Evolutionary conservation across 371 early-diverging fungal genomes (phyloP), one percentile per base, ranked within the genome.

Genomic region (Mucor lusitanicus): DNA sequence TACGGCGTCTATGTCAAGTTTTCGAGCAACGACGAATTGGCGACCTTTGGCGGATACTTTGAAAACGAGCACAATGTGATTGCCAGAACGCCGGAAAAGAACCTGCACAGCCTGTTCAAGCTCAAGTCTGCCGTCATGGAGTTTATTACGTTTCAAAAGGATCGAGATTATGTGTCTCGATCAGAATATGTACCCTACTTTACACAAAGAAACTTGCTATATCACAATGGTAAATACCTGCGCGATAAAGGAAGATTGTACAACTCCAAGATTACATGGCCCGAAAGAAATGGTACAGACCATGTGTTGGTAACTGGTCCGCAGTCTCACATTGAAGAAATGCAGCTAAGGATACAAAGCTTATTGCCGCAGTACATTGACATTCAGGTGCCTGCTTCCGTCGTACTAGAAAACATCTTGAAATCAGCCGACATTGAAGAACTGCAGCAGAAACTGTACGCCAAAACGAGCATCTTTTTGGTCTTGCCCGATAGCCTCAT

Each of bases 1-100:
- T 94, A 90, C 69, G 96, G 95, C 27, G 97, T 97, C 3, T 96
- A 95, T 67, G 95, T 97, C 61, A 97, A 96, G 73, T 96, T 96
- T 72, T 89, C 90, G 33, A 94, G 91, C 64, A 86, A 90, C 1
- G 93, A 93, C 44, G 95, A 95, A 71, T 88, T 87, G 64, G 87
- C 88, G 13, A 78, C 83, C 6, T 73, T 91, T 17, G 93, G 93
- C 30, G 95, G 94, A 1, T 92, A 92, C 70, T 90, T 87, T 65
- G 93, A 92, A 69, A 91, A 90, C 71, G 82, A 86, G 55, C 92
- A 94, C 74, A 95, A 95, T 59, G 95, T 95, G 21, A 90, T 94
- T 25, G 93, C 93, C 5, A 81, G 95, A 32, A 95, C 95, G 11
- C 95, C 95, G 0, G 85, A 90, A 62, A 95, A 95, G 74, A 95